Base-by-base conservation (phyloP, 495 filamentous ascomycete genomes). In the Friedmanniomyces simplex region DNA sequence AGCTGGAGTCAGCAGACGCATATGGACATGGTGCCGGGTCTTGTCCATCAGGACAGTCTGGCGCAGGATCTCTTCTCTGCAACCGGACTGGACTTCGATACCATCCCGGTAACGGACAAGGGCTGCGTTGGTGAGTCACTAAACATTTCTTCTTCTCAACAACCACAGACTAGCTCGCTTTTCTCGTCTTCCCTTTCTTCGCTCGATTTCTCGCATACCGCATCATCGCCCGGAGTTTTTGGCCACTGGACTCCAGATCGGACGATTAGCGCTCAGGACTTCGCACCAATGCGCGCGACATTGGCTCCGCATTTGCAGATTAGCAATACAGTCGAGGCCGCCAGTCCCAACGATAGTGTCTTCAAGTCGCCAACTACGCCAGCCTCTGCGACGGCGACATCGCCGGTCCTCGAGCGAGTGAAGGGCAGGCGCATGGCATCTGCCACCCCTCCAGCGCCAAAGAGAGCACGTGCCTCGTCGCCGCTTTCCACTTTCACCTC, bases 41-140 rank as follows among this genome's bases (percentile, higher is more conserved):
- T 88, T 49, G 80, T 88, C 54, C 79, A 80, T 66, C 72, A 76
- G 55, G 78, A 82, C 60, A 70, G 78, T 52, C 83, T 82, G 64
- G 72, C 72, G 48, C 64, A 73, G 14, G 72, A 74, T 16, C 21
- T 51, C 14, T 71, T 67, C 32, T 54, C 62, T 55, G 69, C 68
- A 43, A 65, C 74, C 48, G 75, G 75, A 67, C 77, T 77, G 63
- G 84, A 86, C 57, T 79, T 82, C 20, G 70, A 71, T 18, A 61
- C 75, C 70, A 53, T 71, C 63, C 63, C 78, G 69, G 66, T 70
- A 61, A 82, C 81, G 62, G 85, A 85, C 56, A 88, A 86, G 62
- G 78, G 77, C 51, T 90, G 79, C 75, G 85, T 95, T 73, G 88
- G 90, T 96, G 81, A 84, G 89, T 93, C 72, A 68, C 59, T 67